Percentiles rank a stretch among this genome's conserved stretches.
Evolutionary conservation across 768 basidiomycete genomes (phyloP).

Genomic region (Suillus subluteus): DNA sequence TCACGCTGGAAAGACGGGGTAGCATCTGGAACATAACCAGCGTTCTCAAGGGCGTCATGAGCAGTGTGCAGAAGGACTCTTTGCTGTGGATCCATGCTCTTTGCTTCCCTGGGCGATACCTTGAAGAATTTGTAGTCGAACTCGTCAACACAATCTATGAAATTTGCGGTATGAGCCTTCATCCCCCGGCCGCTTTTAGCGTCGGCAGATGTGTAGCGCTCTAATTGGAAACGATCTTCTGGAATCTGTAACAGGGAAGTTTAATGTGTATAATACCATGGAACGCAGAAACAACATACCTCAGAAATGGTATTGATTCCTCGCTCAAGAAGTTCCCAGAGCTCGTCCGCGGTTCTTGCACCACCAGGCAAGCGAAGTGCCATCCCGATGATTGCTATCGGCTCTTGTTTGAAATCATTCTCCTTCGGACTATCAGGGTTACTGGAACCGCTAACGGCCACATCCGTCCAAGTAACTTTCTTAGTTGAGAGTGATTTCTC

Average conservation of each 20-base stretch:
- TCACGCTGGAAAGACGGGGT: constrained; percentile 55
- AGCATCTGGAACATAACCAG: constrained; percentile 68
- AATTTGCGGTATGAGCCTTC: constrained; percentile 64
- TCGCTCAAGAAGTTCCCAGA: constrained; percentile 64
- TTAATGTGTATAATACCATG: constrained; percentile 6
- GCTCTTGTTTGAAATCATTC: constrained; percentile 39
- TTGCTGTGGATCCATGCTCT: constrained; percentile 78
- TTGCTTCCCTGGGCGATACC: constrained; percentile 74
- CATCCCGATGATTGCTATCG: constrained; percentile 77
- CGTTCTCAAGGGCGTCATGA: constrained; percentile 68
- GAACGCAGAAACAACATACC: constrained; percentile 39
- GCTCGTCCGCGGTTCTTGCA: constrained; percentile 45
- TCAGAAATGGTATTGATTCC: constrained; percentile 60
- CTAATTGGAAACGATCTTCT: constrained; percentile 53
- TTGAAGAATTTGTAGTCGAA: constrained; percentile 78
- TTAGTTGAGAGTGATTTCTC: constrained; percentile 37
- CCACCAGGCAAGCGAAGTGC: constrained; percentile 60
- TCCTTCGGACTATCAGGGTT: neutral
- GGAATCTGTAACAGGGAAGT: constrained; percentile 54
- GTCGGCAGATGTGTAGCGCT: constrained; percentile 37
- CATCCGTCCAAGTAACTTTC: constrained; percentile 21
- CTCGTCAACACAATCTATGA: constrained; percentile 55
- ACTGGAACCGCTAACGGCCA: constrained; percentile 10
- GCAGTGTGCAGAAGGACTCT: constrained; percentile 67
- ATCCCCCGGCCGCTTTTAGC: constrained; percentile 42